A percentile compares a stretch with the other conserved stretches of the same genome.
Evolutionary conservation across 768 basidiomycete species (phyloP).

Genomic region (Auricularia sp.): DNA sequence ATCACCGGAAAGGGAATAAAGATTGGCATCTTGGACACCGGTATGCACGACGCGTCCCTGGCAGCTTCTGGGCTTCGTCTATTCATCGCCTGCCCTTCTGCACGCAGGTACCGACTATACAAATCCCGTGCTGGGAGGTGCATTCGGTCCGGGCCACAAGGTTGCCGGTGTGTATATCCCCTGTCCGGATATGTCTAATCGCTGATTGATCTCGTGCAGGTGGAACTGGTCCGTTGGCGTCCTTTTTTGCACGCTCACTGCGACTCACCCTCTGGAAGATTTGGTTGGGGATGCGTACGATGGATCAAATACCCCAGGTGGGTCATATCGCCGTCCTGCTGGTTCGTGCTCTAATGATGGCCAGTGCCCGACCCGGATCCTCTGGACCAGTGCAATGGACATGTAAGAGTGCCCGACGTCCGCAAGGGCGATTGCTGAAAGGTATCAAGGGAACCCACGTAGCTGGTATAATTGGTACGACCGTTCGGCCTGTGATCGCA

Average conservation of each 20-base stretch:
- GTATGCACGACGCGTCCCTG: neutral
- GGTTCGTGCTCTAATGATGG: conserved; percentile 8
- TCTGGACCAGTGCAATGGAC: conserved; percentile 34
- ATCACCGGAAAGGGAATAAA: conserved; percentile 55
- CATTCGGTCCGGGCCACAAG: conserved; percentile 43
- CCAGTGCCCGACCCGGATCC: conserved; percentile 41
- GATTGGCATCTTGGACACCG: conserved; percentile 35
- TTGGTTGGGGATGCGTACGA: conserved; percentile 46
- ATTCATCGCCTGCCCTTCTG: conserved; percentile 15
- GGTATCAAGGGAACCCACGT: conserved; percentile 43
- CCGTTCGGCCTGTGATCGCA: conserved; percentile 1
- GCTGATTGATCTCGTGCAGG: neutral
- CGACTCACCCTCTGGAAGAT: conserved; percentile 20
- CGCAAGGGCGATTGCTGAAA: neutral
- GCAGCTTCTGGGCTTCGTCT: neutral
- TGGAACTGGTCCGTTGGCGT: neutral
- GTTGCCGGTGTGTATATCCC: conserved; percentile 33
- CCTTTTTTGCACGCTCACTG: neutral
- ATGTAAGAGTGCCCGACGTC: conserved; percentile 16
- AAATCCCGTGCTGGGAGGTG: conserved; percentile 44
- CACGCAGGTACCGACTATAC: conserved; percentile 43
- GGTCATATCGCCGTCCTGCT: neutral
- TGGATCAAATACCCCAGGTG: conserved; percentile 18
- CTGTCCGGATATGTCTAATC: neutral
- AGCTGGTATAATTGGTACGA: conserved; percentile 27